Base-by-base conservation (phyloP, 179 eudicot species). In the Beta corolliflora region DNA sequence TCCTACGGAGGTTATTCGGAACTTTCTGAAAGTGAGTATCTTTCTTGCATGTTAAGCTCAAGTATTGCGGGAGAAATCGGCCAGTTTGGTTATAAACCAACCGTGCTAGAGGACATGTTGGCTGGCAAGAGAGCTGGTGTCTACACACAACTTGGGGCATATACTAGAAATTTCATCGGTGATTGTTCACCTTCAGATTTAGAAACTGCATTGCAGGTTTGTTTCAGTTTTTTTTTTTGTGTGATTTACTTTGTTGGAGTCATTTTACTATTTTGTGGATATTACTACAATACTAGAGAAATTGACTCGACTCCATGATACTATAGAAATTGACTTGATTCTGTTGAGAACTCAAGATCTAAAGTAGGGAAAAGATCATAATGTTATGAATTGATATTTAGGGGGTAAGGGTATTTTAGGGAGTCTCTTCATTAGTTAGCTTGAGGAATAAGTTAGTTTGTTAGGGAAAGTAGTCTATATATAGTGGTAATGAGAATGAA, bases 101-200 rank as follows among this genome's bases (percentile, higher is more conserved):
- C 91, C 19, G 82, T 94, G 13, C 76, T 94, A 31, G 84, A 81
- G 87, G 97, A 94, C 78, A 91, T 94, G 93, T 88, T 94, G 81
- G 97, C 95, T 81, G 97, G 98, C 72, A 93, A 91, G 88, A 91
- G 93, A 87, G 97, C 93, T 80, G 88, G 89, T 85, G 91, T 93
- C 68, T 89, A 89, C 61, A 89, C 93, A 54, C 91, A 89, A 31
- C 88, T 93, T 82, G 94, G 93, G 73, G 87, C 97, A 80, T 94
- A 94, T 76, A 88, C 88, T 85, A 87, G 98, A 88, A 88, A 84
- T 75, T 94, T 94, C 84, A 87, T 84, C 54, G 95, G 97, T 76
- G 95, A 93, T 81, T 94, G 98, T 83, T 94, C 98, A 9, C 95
- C 97, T 82, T 81, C 98, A 80, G 98, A 94, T 87, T 85, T 94